A percentile compares a stretch with the other conserved stretches of the same genome.
Evolutionary conservation across 176 grass and related monocot genomes (phyloP).

Genomic region (Leersia perrieri): DNA sequence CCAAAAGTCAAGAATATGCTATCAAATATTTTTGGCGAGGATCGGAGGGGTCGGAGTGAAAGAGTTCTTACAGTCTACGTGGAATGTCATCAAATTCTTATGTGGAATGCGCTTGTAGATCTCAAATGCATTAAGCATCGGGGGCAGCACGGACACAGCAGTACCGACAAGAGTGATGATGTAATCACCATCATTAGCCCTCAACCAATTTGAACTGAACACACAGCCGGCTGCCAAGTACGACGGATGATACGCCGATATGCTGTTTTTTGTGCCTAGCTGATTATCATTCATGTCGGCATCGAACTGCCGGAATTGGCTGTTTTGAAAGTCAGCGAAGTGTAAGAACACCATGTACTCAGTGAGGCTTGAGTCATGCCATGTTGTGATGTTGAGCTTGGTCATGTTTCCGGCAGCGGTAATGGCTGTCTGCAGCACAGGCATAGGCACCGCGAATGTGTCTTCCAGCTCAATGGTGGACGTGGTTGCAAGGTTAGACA

Average conservation of each 20-base stretch:
- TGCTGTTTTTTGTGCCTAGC: neutral
- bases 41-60: too few relatives aligned
- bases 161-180: neutral
- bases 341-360: neutral
- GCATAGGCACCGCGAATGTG: too few relatives aligned
- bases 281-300: neutral
- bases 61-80: slow-evolving; percentile 6
- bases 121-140: slow-evolving; percentile 26
- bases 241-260: neutral
- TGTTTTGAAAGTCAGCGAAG: slow-evolving; percentile 6
- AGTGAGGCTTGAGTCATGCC: too few relatives aligned
- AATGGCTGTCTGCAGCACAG: too few relatives aligned
- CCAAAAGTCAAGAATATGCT: too few relatives aligned
- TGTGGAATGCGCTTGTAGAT: neutral
- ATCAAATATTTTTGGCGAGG: too few relatives aligned
- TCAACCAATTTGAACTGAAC: neutral
- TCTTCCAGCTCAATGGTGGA: too few relatives aligned
- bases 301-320: neutral
- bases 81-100: neutral
- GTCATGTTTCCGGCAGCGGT: too few relatives aligned
- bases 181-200: neutral
- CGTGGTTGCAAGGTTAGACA: too few relatives aligned
- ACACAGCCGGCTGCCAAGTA: neutral
- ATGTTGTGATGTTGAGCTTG: too few relatives aligned
- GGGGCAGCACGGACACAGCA: neutral